phyloP scores from a whole-genome alignment of 1,284 basidiomycete genomes.

The Agaricales sp. region DNA sequence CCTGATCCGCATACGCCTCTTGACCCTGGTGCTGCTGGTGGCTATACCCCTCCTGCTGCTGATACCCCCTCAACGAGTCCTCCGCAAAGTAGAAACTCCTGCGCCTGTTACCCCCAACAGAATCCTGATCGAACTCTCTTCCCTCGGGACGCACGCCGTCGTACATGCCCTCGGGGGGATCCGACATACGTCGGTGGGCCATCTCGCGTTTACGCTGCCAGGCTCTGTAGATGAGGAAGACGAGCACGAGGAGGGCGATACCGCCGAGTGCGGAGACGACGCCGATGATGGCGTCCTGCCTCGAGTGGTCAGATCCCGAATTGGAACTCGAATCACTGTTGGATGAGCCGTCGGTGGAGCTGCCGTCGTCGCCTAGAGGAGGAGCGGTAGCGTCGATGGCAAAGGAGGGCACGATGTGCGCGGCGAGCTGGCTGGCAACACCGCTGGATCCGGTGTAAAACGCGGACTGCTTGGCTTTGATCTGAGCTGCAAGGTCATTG shows the following conservation, averaged over 20 bases:
- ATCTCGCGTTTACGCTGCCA: conserved; percentile 49
- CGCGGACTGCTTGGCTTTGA: conserved; percentile 40
- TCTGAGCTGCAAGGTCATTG: conserved; percentile 38
- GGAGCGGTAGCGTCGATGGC: conserved; percentile 35
- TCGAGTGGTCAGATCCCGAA: conserved; percentile 21
- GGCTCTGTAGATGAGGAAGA: conserved; percentile 51
- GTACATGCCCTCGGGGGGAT: conserved; percentile 26
- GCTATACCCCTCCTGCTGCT: neutral
- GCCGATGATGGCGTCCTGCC: conserved; percentile 73
- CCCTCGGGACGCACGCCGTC: conserved; percentile 41
- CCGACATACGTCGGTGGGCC: conserved; percentile 52
- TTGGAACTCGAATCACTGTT: conserved; percentile 11
- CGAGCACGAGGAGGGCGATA: conserved; percentile 55
- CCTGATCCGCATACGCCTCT: neutral
- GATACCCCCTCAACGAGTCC: conserved; percentile 57
- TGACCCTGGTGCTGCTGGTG: neutral
- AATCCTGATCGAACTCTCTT: conserved; percentile 65
- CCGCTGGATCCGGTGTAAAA: conserved; percentile 44
- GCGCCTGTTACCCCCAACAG: conserved; percentile 56
- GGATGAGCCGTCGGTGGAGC: conserved; percentile 8
- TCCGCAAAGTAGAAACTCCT: conserved; percentile 78
- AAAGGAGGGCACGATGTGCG: conserved; percentile 49
- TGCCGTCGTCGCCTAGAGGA: conserved; percentile 19
- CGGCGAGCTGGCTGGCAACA: conserved; percentile 40
- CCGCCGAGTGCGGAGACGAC: conserved; percentile 68